phyloP scores from a whole-genome alignment of 306 rosid species.

The Carpinus viminea region DNA sequence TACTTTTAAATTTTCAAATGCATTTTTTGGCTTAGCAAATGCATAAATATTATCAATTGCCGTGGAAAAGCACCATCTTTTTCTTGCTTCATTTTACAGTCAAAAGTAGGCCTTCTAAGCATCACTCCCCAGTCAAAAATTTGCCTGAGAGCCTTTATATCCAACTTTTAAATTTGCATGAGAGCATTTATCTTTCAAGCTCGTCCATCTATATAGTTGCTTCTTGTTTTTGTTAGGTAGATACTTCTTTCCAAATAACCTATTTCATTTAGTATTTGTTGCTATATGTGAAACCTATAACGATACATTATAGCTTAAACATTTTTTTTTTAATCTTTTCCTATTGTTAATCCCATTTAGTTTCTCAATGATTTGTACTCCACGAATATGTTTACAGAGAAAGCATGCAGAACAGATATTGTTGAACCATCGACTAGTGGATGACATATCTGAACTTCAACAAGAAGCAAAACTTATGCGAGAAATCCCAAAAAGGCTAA shows the following conservation, averaged over 20 bases:
- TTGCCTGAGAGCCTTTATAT: background rate
- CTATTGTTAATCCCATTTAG: background rate
- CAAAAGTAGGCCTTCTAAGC: background rate
- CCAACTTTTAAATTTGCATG: background rate
- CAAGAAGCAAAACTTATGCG: conserved; percentile 48
- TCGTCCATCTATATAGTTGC: background rate
- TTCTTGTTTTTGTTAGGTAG: background rate
- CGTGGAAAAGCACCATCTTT: conserved; percentile 12
- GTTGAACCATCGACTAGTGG: conserved; percentile 42
- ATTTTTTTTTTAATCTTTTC: background rate
- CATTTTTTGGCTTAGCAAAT: conserved; percentile 10
- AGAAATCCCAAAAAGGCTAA: conserved; percentile 51
- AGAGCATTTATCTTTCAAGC: background rate
- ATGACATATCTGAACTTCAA: conserved; percentile 47
- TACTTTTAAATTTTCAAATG: conserved; percentile 5
- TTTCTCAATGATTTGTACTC: conserved; percentile 1
- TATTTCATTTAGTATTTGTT: background rate
- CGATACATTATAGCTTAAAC: background rate
- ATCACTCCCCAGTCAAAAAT: background rate
- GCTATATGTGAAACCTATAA: background rate
- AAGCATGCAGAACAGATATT: conserved; percentile 55
- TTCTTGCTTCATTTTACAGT: background rate
- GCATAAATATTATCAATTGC: background rate
- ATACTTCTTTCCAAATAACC: background rate
- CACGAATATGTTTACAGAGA: conserved; percentile 46